These are phyloP conservation scores for Jatropha podagrica DNA, from an alignment of 441 rosid species.

Conservation along the genomic window DNA sequence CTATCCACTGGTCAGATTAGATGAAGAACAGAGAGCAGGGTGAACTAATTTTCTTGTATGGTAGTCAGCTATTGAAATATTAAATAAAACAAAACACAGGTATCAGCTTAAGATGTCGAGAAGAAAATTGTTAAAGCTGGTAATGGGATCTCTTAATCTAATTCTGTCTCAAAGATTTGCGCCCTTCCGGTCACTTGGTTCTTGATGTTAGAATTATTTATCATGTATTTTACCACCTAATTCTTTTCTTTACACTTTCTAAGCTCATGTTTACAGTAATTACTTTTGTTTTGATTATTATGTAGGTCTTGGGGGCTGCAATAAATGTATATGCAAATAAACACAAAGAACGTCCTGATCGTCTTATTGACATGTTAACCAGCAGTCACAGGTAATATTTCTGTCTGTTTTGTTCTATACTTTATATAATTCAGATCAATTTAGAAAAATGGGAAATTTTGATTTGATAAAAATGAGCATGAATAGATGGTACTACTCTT, in stretches of 20 bases:
- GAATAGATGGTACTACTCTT: not conserved
- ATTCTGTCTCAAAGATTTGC: not conserved
- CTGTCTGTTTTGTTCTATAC: constrained; percentile 13
- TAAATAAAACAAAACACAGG: not conserved
- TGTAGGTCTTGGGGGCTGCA: constrained; percentile 94
- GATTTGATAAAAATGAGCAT: not conserved
- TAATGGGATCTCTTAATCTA: not conserved
- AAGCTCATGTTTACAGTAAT: not conserved
- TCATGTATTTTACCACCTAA: not conserved
- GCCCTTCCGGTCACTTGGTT: not conserved
- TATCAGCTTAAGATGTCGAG: not conserved
- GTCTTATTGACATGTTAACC: constrained; percentile 93
- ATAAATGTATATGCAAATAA: constrained; percentile 93
- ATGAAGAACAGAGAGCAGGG: no score
- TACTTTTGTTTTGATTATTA: not conserved
- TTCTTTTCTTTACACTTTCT: not conserved
- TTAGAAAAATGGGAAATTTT: not conserved
- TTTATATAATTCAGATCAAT: not conserved
- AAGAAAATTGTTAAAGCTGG: not conserved
- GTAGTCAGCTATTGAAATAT: not conserved
- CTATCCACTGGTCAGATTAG: no score
- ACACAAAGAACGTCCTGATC: constrained; percentile 98
- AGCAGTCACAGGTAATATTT: constrained; percentile 85
- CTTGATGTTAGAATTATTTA: not conserved
- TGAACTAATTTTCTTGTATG: no score